Percentiles rank a stretch among this genome's conserved stretches.
Evolutionary conservation across 2,329 filamentous ascomycete species (phyloP).

Genomic region (Alternaria triticimaculans): DNA sequence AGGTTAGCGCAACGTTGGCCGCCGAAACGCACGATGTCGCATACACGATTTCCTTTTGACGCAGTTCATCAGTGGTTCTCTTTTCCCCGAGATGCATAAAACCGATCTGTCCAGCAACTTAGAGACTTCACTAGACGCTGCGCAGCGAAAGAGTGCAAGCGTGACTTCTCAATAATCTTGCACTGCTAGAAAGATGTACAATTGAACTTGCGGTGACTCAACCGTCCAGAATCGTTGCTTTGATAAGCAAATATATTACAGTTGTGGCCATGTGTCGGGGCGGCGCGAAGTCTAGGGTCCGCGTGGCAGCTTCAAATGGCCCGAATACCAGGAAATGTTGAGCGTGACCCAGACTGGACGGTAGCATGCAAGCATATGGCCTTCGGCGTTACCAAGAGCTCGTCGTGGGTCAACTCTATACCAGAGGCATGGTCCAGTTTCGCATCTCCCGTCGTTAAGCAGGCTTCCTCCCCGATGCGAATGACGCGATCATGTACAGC

Average conservation of each 20-base stretch:
- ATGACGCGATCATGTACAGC: conserved; percentile 48
- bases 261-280: background rate
- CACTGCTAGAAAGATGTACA: background rate
- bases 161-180: background rate
- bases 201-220: background rate
- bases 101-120: background rate
- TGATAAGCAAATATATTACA: background rate
- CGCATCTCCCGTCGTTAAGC: conserved; percentile 2
- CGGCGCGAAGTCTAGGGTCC: background rate
- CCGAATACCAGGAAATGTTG: background rate
- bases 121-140: background rate
- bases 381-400: background rate
- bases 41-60: background rate
- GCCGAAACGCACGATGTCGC: background rate
- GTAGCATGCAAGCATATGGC: background rate
- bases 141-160: background rate
- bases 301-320: background rate
- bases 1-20: background rate
- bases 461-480: conserved; percentile 21
- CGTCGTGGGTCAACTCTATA: background rate
- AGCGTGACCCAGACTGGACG: background rate
- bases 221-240: background rate
- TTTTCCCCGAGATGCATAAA: background rate
- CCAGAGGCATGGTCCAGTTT: background rate
- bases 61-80: background rate